Evolutionary conservation across 202 grass and related monocot genomes (phyloP), one percentile per base, ranked within the genome.

Genomic region (Carex arenaria): DNA sequence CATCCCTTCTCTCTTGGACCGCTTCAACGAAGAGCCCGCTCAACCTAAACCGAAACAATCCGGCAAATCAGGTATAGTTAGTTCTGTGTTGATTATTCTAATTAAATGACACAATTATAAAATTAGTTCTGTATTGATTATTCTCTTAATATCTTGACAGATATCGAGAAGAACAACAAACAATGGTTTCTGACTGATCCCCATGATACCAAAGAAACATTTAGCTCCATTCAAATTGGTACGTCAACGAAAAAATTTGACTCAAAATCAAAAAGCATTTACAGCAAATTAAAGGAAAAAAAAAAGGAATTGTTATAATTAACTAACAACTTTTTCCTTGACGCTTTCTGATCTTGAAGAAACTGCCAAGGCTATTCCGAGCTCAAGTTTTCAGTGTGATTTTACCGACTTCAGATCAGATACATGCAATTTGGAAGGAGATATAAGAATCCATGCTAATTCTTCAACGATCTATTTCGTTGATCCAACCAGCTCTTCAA

Each of bases 361-460:
- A 23, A 65, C 18, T 30, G 61, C 34, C 3, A 49, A 4, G 38
- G 70, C 3, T 3, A 74, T 74, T 42, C 70, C 70, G 4, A 74
- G 47, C 11, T 42, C 78, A 15, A 80, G 40, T 34, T 5, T 82
- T 56, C 57, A 89, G 64, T 94, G 92, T 82, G 85, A 94, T 84
- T 93, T 89, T 70, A 87, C 90, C 52, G 90, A 93, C 85, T 56
- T 72, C 83, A 89, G 93, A 63, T 64, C 52, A 30, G 83, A 90
- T 85, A 32, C 90, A 4, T 95, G 93, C 83, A 91, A 95, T 30
- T 65, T 95, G 42, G 28, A 83, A 42, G 93, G 93, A 67, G 93
- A 95, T 61, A 20, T 95, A 84, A 87, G 89, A 32, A 30, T 95
- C 80, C 88, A 88, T 53, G 82, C 90, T 38, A 95, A 95, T 86